Evolutionary conservation across 441 rosid genomes (phyloP).

Genomic region (Manihot esculenta): DNA sequence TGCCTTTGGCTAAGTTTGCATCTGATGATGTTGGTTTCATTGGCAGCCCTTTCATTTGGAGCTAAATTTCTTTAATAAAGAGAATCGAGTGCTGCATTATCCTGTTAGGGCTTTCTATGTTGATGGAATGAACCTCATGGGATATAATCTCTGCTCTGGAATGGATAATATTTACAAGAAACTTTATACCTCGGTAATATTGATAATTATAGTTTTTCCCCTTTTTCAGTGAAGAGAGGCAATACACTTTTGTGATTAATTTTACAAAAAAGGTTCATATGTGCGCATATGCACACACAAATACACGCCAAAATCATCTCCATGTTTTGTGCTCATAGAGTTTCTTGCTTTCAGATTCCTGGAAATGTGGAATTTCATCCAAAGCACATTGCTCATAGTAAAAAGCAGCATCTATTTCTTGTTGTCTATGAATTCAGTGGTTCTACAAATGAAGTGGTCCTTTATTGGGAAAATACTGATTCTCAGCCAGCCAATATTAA

Average conservation of each 20-base stretch:
- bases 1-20: slow-evolving; percentile 23
- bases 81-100: slow-evolving; percentile 94
- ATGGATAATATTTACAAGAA: slow-evolving; percentile 77
- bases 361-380: slow-evolving; percentile 81
- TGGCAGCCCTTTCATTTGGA: slow-evolving; percentile 97
- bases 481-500: slow-evolving; percentile 66
- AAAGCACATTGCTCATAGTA: slow-evolving; percentile 69
- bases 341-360: slow-evolving; percentile 67
- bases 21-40: slow-evolving; percentile 34
- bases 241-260: slow-evolving; percentile 11
- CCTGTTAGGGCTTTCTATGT: slow-evolving; percentile 92
- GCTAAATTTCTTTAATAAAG: slow-evolving; percentile 93
- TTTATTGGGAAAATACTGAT: slow-evolving; percentile 90
- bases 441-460: slow-evolving; percentile 77
- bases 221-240: slow-evolving; percentile 8
- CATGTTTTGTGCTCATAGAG: slow-evolving; percentile 12
- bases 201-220: slow-evolving; percentile 17
- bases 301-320: background rate
- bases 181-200: slow-evolving; percentile 81
- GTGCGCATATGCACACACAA: too few species aligned
- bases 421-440: slow-evolving; percentile 89
- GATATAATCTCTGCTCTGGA: slow-evolving; percentile 91
- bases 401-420: slow-evolving; percentile 78
- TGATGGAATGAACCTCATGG: slow-evolving; percentile 86
- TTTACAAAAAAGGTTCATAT: background rate